Percentiles rank a stretch among this genome's conserved stretches.
Evolutionary conservation across 148 eudicot genomes (phyloP).

Genomic region (Amaranthus hypochondriacus): DNA sequence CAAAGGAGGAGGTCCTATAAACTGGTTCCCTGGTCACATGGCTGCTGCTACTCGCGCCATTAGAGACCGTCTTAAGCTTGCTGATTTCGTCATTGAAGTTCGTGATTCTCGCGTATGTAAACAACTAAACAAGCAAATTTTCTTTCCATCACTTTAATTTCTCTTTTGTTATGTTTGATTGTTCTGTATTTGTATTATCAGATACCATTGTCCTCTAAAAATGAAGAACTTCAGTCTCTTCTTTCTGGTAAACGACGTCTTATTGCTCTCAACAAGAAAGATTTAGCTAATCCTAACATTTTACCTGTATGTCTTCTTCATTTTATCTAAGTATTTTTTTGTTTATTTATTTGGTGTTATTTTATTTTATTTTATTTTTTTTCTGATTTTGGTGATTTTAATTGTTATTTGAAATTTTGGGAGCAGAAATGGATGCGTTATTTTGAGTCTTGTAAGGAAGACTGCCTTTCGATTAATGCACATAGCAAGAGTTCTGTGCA

Average conservation of each 20-base stretch:
- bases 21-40: conserved; percentile 99
- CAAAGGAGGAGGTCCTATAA: conserved; percentile 73
- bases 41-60: conserved; percentile 97
- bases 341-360: neutral
- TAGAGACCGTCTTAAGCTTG: conserved; percentile 79
- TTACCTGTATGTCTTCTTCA: conserved; percentile 47
- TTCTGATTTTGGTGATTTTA: conserved; percentile 3
- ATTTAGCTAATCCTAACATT: conserved; percentile 91
- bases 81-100: conserved; percentile 91
- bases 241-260: conserved; percentile 69
- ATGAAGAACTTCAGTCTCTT: conserved; percentile 70
- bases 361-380: neutral
- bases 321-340: neutral
- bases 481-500: conserved; percentile 82
- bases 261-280: conserved; percentile 93
- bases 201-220: conserved; percentile 91
- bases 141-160: conserved; percentile 4
- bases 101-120: conserved; percentile 75
- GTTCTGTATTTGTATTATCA: conserved; percentile 12
- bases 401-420: conserved; percentile 6
- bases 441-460: conserved; percentile 66
- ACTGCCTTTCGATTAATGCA: conserved; percentile 77
- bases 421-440: conserved; percentile 69
- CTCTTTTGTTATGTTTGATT: neutral
- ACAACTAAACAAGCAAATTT: neutral